Evolutionary conservation across 805 yeast species (phyloP).

Genomic region (Lipomyces orientalis): DNA sequence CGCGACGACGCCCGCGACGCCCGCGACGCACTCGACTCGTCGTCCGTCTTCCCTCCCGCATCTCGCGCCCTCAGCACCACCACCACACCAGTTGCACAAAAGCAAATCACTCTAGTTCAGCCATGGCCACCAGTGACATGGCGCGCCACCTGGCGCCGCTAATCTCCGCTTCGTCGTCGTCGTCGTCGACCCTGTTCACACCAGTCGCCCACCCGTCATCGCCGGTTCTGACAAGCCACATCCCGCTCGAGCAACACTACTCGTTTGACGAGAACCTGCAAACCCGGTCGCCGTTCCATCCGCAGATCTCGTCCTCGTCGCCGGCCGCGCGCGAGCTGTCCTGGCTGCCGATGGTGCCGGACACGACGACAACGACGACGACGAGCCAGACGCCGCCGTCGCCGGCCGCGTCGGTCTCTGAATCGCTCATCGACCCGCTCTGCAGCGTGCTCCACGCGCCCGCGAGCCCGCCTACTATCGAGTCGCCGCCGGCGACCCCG

Average conservation of each 20-base stretch:
- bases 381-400: not conserved
- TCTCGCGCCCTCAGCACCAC: too few species aligned
- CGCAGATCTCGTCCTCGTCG: not conserved
- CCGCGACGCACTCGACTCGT: too few species aligned
- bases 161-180: not conserved
- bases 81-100: too few species aligned
- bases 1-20: too few species aligned
- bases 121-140: conserved; percentile 2
- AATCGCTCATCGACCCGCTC: not conserved
- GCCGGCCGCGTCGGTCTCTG: not conserved
- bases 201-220: not conserved
- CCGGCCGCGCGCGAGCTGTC: not conserved
- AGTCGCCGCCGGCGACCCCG: not conserved
- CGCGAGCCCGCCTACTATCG: not conserved
- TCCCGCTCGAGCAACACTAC: not conserved
- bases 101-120: not conserved
- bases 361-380: not conserved
- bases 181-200: not conserved
- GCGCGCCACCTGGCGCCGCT: conserved; percentile 2
- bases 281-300: not conserved
- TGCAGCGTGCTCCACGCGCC: not conserved
- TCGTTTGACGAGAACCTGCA: not conserved
- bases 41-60: too few species aligned
- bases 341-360: not conserved
- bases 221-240: not conserved